Percentiles rank a stretch among this genome's conserved stretches.
Evolutionary conservation across 257 asterid genomes (phyloP).

Genomic region (Solanum corneliomulleri): DNA sequence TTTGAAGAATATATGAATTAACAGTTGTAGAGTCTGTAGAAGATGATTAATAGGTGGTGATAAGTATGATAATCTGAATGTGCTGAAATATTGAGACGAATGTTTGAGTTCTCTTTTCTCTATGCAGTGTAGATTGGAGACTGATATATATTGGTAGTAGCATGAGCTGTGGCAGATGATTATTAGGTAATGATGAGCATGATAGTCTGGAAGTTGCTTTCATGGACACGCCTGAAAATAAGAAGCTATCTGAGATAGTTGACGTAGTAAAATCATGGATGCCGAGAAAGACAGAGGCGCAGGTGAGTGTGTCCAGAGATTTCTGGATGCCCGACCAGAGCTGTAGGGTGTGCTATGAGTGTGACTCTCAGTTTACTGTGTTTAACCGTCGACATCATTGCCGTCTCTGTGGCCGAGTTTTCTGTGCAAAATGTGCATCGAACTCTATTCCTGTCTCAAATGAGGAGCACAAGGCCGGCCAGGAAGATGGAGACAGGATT

Average conservation of each 20-base stretch:
- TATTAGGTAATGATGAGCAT: conserved; percentile 28
- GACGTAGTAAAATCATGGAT: conserved; percentile 68
- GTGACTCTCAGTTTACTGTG: conserved; percentile 76
- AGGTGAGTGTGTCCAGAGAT: conserved; percentile 72
- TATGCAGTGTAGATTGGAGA: conserved; percentile 26
- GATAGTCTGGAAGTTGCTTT: conserved; percentile 17
- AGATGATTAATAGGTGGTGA: background rate
- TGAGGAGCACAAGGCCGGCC: conserved; percentile 15
- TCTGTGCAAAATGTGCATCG: conserved; percentile 82
- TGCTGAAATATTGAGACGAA: background rate
- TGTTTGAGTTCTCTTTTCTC: background rate
- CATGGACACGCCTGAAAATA: conserved; percentile 54
- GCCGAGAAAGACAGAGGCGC: conserved; percentile 55
- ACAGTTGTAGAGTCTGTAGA: background rate
- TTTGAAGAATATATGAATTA: background rate
- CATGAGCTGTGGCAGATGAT: conserved; percentile 37
- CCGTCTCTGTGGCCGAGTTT: conserved; percentile 79
- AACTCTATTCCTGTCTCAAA: conserved; percentile 52
- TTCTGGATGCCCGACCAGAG: conserved; percentile 99
- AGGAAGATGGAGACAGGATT: conserved; percentile 61
- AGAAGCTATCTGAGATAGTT: conserved; percentile 51
- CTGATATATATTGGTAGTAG: background rate
- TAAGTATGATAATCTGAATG: background rate
- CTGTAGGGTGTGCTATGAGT: conserved; percentile 94
- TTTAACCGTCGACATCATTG: conserved; percentile 94